Base-by-base conservation (phyloP, 2,329 filamentous ascomycete species). In the Aspergillus flavus region DNA sequence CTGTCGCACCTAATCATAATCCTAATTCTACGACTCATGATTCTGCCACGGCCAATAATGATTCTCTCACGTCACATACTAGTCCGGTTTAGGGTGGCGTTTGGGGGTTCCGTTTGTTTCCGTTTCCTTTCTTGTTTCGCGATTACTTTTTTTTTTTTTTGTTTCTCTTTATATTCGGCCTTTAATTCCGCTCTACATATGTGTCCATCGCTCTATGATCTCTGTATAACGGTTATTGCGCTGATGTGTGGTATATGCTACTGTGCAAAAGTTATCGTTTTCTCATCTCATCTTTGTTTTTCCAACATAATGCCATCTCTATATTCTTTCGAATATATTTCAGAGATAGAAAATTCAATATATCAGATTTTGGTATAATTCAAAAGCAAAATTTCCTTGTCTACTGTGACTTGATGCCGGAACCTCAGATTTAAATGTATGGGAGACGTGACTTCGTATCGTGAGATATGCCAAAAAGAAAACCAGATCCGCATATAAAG, bases 1-100 rank as follows among this genome's bases (percentile, higher is more conserved):
- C 59, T 34, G 65, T 63, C 53, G 62, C 57, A 9, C 60, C 68
- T 56, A 57, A 56, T 32, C 57, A 48, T 57, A 64, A 62, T 45
- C 65, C 68, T 59, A 62, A 61, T 57, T 43, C 62, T 32, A 65
- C 62, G 36, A 36, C 48, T 54, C 30, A 53, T 46, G 57, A 58
- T 32, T 36, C 55, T 58, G 54, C 30, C 16, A 19, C 36, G n/a
- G n/a, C 53, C 28, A 41, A 52, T 53, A 54, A 58, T 48, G 59
- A 57, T 21, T 50, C 54, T 34, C 60, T 34, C 41, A 23, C 50
- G 56, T 56, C 48, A 43, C 50, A 57, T 53, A 46, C 59, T 26
- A 64, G 57, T 62, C 59, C 56, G 16, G 62, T 64, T 58, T 64
- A 59, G 57, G 32, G 39, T 34, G 52, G 59, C 43, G 48, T 57